Conservation (phyloP, 2,329 filamentous ascomycete species). For the Pseudogymnoascus sp. region DNA sequence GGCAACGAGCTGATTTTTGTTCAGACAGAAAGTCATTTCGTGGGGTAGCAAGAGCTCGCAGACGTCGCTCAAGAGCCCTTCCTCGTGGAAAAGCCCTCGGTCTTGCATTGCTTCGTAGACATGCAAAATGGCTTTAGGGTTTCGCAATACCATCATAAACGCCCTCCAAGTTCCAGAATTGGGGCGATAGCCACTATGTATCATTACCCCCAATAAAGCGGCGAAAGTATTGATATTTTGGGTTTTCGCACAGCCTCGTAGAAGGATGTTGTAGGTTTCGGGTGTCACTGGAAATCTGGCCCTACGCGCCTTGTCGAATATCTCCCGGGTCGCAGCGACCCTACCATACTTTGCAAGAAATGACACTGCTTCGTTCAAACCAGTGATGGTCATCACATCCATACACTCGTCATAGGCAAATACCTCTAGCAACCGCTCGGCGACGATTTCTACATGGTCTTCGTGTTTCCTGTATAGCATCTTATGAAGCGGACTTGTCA, state of each 20-base stretch:
- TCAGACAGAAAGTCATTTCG: slow-evolving; percentile 1
- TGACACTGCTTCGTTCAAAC: slow-evolving; percentile 4
- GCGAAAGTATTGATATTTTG: slow-evolving; percentile 6
- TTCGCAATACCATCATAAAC: slow-evolving; percentile 1
- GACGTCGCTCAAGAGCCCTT: not conserved
- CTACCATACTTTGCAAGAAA: not conserved
- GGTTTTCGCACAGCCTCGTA: not conserved
- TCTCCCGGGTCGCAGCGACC: slow-evolving; percentile 1
- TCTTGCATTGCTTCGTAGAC: not conserved
- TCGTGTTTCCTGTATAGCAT: not conserved
- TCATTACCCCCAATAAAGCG: not conserved
- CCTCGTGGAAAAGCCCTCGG: slow-evolving; percentile 6
- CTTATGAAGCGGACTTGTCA: slow-evolving; percentile 8
- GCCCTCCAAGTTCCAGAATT: slow-evolving; percentile 6
- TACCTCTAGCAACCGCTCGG: not conserved
- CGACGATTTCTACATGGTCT: not conserved
- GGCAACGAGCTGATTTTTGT: slow-evolving; percentile 3
- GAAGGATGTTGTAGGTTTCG: slow-evolving; percentile 6
- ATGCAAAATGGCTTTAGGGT: not conserved
- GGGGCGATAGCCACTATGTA: not conserved
- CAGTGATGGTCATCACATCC: not conserved
- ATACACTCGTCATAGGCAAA: not conserved
- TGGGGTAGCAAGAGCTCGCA: slow-evolving; percentile 5
- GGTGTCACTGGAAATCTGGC: not conserved
- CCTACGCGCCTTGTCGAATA: not conserved